Base-by-base conservation (phyloP, 2,329 filamentous ascomycete genomes). In the Epichloe aotearoae region DNA sequence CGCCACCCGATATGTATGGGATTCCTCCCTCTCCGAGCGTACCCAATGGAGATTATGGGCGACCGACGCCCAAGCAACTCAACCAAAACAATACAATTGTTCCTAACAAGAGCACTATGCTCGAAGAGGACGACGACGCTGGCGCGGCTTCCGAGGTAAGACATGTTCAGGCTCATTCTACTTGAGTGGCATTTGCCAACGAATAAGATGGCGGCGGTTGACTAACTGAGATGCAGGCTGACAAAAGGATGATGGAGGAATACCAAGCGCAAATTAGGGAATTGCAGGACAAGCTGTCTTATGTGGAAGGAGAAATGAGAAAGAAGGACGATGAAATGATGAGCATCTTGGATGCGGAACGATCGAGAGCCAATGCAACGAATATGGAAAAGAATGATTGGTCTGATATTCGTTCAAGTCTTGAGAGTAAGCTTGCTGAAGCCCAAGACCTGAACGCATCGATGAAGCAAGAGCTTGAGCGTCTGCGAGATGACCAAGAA, bases 41-140 rank as follows among this genome's bases (percentile, higher is more conserved):
- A 46, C 73, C 72, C 6, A 75, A 75, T 45, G 80, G 82, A 59
- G 82, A 85, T 49, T 85, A 82, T 56, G 83, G 84, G 41, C 77
- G 87, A 44, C 90, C 90, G 4, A 79, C 87, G 57, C 85, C 87
- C 15, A 95, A 94, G 64, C 89, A 89, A 38, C 89, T 95, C 57
- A 69, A 68, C 46, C 90, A 95, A 64, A 91, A 86, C 63, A 97
- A 95, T 63, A 97, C 89, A 0, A 95, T 97, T 60, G 86, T 97
- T 34, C 93, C 93, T 1, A 97, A 96, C 64, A 98, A 97, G 70
- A 95, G 91, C 61, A 96, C 87, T 1, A 90, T 97, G 83, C 82
- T 97, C 1, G 93, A 98, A 66, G 93, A 97, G 63, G 90, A 95
- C 57, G 89, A 95, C 58, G 87, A 88, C 56, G 74, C 62, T 19